Evolutionary conservation across 805 yeast genomes (phyloP), one percentile per base, ranked within the genome.

Genomic region (Saccharomycopsis sp.): DNA sequence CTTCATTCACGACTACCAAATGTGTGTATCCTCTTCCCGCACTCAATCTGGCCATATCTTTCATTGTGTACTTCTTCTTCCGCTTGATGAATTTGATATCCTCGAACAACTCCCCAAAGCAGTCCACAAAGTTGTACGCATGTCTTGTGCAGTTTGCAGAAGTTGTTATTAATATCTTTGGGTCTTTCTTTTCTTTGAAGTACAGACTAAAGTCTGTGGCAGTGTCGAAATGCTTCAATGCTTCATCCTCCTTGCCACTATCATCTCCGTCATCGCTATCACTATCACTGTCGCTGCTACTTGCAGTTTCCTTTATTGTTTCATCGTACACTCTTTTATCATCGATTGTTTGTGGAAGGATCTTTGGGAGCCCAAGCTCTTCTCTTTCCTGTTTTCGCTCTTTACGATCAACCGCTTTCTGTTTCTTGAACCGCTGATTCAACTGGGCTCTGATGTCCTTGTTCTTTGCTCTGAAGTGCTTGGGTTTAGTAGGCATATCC

Each of bases 131-230:
- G 54, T 82, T 88, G 58, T 86, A 88, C 0, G 95, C 96, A 30
- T 74, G 73, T 55, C 83, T 84, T 53, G 77, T 78, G 12, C 97
- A 96, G 52, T 77, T 69, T 30, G 84, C 84, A 60, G 78, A 86
- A 5, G 98, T 92, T 5, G 98, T 92, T 41, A 92, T 64, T 42
- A 92, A 67, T 34, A 92, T 82, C 59, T 92, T 92, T 34, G 98
- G 97, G 38, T 78, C 77, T 47, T 67, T 58, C 33, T 69, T 68
- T 17, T 64, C 63, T 30, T 53, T 49, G 54, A 80, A 81, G 54
- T 77, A 77, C 22, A 61, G 57, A 27, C 67, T 71, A 56, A 83
- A 83, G 53, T 75, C 80, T 37, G 47, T 49, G 52, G 50, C 48
- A 26, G 57, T 41, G 37, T 57, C 61, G n/a, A n/a, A n/a, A n/a